Evolutionary conservation across 345 rosid genomes (phyloP), one percentile per base, ranked within the genome.

Genomic region (Pseudoturritis turrita): DNA sequence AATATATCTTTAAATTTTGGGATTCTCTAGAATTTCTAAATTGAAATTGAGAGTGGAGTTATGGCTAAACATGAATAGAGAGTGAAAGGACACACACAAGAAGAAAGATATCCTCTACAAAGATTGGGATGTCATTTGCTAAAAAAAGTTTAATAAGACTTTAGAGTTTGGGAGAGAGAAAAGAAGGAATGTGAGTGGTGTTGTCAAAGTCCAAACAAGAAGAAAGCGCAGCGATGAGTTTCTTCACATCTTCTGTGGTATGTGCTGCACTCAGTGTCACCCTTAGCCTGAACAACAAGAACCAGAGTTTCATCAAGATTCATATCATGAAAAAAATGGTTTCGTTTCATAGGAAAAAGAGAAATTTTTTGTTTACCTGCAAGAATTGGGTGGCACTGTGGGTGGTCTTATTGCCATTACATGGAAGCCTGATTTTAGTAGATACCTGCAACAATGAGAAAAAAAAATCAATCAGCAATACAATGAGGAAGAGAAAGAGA

Each of bases 361-460:
- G 4, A 40, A 36, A 4, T 13, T 12, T 45, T 6, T 17, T 11
- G 1, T 41, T 23, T 70, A 94, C 97, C 97, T 87, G 97, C 97
- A 95, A 61, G 93, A 91, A 73, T 95, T 95, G 40, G 93, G 83
- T 71, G 99, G 96, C 63, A 95, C 99, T 19, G 97, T 91, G 62
- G 99, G 99, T 28, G 98, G 99, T 80, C 97, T 78, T 70, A 91
- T 91, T 50, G 99, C 96, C 75, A 91, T 86, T 43, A 89, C 96
- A 58, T 91, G 96, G 67, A 95, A 89, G n/a, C 99, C 97, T 54
- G 89, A 88, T 70, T 78, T 76, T 63, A 95, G 41, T 79, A 91
- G 67, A 66, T 87, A 83, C 87, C 97, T 89, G 77, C 62, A 75
- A 65, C 10, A 62, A 52, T 17, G 54, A 21, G 68, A n/a, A 43